A percentile compares a stretch with the other conserved stretches of the same genome.
Evolutionary conservation across 371 early-diverging fungal species (phyloP).

Genomic region (Apophysomyces trapeziformis): DNA sequence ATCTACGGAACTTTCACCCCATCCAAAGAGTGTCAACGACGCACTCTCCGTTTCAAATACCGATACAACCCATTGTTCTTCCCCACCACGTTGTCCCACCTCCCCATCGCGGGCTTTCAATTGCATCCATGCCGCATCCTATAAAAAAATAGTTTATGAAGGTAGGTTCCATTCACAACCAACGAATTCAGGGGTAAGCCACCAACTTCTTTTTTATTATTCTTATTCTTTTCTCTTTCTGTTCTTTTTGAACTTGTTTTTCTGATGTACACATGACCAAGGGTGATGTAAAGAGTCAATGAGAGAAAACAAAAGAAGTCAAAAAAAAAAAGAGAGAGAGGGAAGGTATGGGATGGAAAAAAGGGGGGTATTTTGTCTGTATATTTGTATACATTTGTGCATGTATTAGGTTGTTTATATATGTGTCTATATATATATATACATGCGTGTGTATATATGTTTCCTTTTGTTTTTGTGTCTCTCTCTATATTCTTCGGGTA

Average conservation of each 20-base stretch:
- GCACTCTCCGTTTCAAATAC: background rate
- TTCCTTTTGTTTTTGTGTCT: too few species aligned
- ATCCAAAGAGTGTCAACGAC: slow-evolving; percentile 8
- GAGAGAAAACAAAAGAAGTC: too few species aligned
- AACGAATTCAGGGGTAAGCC: slow-evolving; percentile 9
- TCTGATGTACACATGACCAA: too few species aligned
- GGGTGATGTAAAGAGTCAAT: too few species aligned
- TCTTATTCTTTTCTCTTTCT: background rate
- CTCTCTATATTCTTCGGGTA: background rate
- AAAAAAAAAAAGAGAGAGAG: background rate
- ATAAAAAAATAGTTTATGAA: background rate
- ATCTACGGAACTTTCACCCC: slow-evolving; percentile 11
- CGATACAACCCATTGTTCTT: slow-evolving; percentile 10
- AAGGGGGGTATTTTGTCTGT: too few species aligned
- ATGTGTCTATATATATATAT: too few species aligned
- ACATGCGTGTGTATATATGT: too few species aligned
- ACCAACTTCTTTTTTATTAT: background rate
- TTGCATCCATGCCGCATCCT: slow-evolving; percentile 7
- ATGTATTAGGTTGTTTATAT: too few species aligned
- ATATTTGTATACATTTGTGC: too few species aligned
- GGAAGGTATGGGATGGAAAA: background rate
- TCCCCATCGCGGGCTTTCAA: slow-evolving; percentile 11
- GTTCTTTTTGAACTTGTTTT: background rate
- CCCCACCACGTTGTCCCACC: slow-evolving; percentile 6
- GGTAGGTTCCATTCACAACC: slow-evolving; percentile 8